Percentiles rank a stretch among this genome's conserved stretches.
Conservation (phyloP, 139 green algal species). For the Ettlia oleoabundans region DNA sequence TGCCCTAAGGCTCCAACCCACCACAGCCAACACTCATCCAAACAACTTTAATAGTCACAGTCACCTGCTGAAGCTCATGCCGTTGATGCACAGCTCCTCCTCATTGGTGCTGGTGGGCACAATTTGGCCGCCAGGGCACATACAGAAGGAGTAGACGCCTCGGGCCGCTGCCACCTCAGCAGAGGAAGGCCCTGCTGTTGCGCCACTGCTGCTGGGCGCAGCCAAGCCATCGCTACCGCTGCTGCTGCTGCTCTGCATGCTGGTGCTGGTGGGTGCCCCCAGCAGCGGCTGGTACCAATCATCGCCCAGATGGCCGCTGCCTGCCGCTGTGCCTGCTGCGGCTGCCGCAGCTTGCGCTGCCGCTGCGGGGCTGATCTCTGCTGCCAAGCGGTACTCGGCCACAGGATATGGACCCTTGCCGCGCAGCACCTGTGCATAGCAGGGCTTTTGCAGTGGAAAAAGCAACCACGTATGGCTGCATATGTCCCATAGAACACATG, state of each 20-base stretch:
- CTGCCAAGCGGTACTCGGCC: slow-evolving; percentile 80
- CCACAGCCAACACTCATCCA: too few relatives aligned
- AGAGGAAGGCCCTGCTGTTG: background rate
- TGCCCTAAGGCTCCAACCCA: too few relatives aligned
- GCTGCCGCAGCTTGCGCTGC: slow-evolving; percentile 4
- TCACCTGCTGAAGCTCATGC: slow-evolving; percentile 82
- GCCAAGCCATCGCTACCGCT: background rate
- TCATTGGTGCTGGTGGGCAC: slow-evolving; percentile 73
- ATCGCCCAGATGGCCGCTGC: background rate
- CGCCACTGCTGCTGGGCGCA: background rate
- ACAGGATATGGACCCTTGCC: slow-evolving; percentile 82
- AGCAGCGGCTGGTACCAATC: slow-evolving; percentile 31
- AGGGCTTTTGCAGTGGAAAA: too few relatives aligned
- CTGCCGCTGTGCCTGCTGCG: background rate
- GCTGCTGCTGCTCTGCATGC: background rate
- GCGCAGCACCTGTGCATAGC: slow-evolving; percentile 55
- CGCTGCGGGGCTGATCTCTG: slow-evolving; percentile 24
- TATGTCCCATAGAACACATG: too few relatives aligned
- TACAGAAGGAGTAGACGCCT: slow-evolving; percentile 89
- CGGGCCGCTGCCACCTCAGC: background rate
- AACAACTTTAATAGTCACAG: too few relatives aligned
- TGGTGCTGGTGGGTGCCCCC: too few relatives aligned
- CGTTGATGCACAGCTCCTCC: slow-evolving; percentile 88
- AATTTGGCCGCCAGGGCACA: slow-evolving; percentile 85
- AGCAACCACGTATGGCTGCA: too few relatives aligned